phyloP scores from a whole-genome alignment of 179 eudicot genomes.

The Camellia oleifera region DNA sequence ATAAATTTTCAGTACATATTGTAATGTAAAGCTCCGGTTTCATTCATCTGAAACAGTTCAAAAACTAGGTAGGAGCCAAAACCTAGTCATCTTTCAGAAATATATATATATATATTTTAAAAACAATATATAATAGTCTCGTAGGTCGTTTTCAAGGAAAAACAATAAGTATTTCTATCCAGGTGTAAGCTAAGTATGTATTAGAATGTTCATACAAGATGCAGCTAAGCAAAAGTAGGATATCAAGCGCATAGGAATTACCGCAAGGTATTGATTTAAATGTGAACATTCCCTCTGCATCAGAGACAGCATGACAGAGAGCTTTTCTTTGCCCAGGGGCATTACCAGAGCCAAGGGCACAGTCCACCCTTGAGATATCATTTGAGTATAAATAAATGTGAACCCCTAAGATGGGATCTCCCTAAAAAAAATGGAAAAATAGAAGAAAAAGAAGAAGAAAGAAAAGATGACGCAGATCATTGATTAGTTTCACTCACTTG shows the following conservation, averaged over 20 bases:
- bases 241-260: slow-evolving; percentile 25
- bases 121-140: neutral
- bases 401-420: slow-evolving; percentile 96
- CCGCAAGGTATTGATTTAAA: slow-evolving; percentile 92
- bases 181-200: neutral
- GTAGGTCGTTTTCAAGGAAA: neutral
- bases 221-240: neutral
- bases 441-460: too few species aligned
- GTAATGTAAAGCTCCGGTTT: neutral
- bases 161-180: neutral
- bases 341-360: slow-evolving; percentile 73
- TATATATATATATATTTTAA: too few species aligned
- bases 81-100: neutral
- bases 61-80: neutral
- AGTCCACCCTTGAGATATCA: slow-evolving; percentile 67
- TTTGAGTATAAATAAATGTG: slow-evolving; percentile 85
- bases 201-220: too few species aligned
- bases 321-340: slow-evolving; percentile 70
- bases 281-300: slow-evolving; percentile 77
- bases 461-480: neutral
- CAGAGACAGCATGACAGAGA: slow-evolving; percentile 88
- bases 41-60: neutral
- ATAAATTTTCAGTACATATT: neutral
- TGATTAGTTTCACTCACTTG: neutral
- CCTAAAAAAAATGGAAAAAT: slow-evolving; percentile 37